Conservation (phyloP, 345 rosid species). For the Arabis hirsuta region DNA sequence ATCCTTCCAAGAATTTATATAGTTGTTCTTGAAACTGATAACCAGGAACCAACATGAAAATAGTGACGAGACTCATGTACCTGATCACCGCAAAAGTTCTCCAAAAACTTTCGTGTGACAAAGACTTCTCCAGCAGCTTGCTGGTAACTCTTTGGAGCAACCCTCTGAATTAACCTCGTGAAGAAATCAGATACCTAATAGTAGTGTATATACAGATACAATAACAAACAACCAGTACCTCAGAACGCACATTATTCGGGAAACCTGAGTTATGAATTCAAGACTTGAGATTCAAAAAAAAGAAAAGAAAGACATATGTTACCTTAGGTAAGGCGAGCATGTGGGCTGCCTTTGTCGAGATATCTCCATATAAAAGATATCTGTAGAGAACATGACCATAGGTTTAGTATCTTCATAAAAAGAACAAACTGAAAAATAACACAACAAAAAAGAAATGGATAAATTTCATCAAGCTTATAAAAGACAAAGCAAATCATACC, state of each 20-base stretch:
- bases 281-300: background rate
- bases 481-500: conserved; percentile 50
- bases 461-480: background rate
- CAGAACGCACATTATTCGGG: background rate
- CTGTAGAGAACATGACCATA: conserved; percentile 44
- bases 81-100: conserved; percentile 97
- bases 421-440: conserved; percentile 1
- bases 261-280: conserved; percentile 11
- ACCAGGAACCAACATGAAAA: background rate
- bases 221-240: conserved; percentile 4
- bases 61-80: conserved; percentile 42
- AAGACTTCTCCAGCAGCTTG: conserved; percentile 91
- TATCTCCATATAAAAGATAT: conserved; percentile 90
- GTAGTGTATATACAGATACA: conserved; percentile 21
- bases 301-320: conserved; percentile 16
- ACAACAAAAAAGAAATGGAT: background rate
- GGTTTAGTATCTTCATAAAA: background rate
- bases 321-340: conserved; percentile 93
- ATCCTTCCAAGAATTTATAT: background rate
- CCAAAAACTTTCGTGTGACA: conserved; percentile 83
- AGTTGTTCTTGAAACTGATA: background rate
- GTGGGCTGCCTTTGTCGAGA: conserved; percentile 84
- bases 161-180: conserved; percentile 87
- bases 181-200: conserved; percentile 87
- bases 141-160: conserved; percentile 92